Evolutionary conservation across 441 rosid species (phyloP), one percentile per base, ranked within the genome.

Genomic region (Gossypium aridum): DNA sequence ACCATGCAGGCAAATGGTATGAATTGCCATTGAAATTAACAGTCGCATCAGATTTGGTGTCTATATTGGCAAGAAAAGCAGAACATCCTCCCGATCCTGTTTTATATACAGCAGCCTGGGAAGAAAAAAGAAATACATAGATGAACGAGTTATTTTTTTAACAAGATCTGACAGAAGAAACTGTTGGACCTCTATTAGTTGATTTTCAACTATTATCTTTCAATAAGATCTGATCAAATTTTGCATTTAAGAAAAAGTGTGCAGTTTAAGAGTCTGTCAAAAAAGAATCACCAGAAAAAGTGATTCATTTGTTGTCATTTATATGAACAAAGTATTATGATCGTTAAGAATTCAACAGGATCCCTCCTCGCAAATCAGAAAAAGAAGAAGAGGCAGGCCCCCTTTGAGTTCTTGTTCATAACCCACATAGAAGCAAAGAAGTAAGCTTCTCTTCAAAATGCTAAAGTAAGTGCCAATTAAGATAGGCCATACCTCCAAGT

Each of bases 1-100:
- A 89, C 96, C 96, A 91, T 3, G 87, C 89, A 45, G 96, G 96
- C 82, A 91, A 77, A 72, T 7, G 70, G 72, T 91, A 89, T 66
- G 90, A 83, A 64, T 83, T 84, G 56, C 91, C 92, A 72, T 80
- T 86, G 78, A 89, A 91, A 59, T 70, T 84, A 72, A 84, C 88
- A 19, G 86, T 87, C 39, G 77, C 84, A 70, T 85, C 90, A 31
- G 91, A 79, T 20, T 77, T 56, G 20, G 81, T 82, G 62, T 81
- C 90, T 25, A 60, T 0, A 55, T 91, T 91, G 69, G 96, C 93
- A 83, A 91, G 91, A 79, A 89, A 91, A 74, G 93, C 91, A 65
- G 93, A 80, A 72, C 96, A 91, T 64, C 75, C 26, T 75, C 87
- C 90, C 37, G 91, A 80, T 60, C 71, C 72, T 64, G 91, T 83